These are phyloP conservation scores for Candida incommunis DNA, from an alignment of 805 yeast genomes.

Conservation along the genomic window DNA sequence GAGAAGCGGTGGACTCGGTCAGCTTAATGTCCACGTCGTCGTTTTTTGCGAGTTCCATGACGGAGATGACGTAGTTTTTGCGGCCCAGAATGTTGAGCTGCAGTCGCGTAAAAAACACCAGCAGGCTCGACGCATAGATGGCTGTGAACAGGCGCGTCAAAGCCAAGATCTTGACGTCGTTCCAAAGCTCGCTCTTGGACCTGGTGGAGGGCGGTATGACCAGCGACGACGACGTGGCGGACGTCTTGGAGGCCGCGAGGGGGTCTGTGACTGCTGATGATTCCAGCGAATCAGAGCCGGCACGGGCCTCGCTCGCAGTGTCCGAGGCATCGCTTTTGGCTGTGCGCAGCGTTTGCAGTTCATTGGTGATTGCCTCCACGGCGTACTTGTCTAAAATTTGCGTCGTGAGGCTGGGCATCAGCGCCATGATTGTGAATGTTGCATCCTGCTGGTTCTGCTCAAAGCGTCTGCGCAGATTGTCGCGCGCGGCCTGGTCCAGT, in stretches of 20 bases:
- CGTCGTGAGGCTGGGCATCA: constrained; percentile 60
- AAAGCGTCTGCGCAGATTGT: constrained; percentile 66
- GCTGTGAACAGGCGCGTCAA: constrained; percentile 60
- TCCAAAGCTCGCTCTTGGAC: constrained; percentile 62
- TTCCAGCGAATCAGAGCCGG: constrained; percentile 6
- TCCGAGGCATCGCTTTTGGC: neutral
- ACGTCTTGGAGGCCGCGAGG: neutral
- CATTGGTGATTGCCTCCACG: constrained; percentile 59
- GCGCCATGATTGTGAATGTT: constrained; percentile 64
- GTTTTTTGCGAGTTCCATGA: constrained; percentile 47
- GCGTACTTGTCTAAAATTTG: constrained; percentile 50
- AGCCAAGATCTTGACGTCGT: constrained; percentile 60
- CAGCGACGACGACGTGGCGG: neutral
- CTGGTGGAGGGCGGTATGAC: constrained; percentile 2
- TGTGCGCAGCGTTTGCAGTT: constrained; percentile 46
- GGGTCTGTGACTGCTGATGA: neutral
- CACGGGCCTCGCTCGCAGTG: neutral
- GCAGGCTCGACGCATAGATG: constrained; percentile 50
- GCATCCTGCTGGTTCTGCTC: constrained; percentile 90
- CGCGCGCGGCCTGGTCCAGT: constrained; percentile 46
- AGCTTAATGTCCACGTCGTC: constrained; percentile 1
- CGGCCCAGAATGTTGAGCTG: constrained; percentile 85
- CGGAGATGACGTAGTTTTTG: constrained; percentile 67
- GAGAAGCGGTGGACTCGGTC: constrained; percentile 9
- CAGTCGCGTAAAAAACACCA: constrained; percentile 66